Evolutionary conservation across 176 grass and related monocot genomes (phyloP).

Genomic region (Aegilops umbellulata): DNA sequence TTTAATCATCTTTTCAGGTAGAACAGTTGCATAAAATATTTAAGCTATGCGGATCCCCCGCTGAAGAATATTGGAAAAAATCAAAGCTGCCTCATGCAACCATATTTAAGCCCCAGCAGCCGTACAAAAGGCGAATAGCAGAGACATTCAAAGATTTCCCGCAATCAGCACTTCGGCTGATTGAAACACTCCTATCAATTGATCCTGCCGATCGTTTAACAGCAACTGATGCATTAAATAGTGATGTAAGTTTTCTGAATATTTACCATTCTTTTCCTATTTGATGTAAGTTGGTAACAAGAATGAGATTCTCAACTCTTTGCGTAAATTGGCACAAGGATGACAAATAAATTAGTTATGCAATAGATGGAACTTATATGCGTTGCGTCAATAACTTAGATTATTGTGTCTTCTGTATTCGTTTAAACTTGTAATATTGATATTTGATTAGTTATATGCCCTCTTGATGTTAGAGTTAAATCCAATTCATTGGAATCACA

Average conservation of each 20-base stretch:
- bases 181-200: conserved; percentile 73
- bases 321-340: neutral
- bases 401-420: neutral
- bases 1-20: conserved; percentile 50
- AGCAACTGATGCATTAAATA: conserved; percentile 61
- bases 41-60: conserved; percentile 82
- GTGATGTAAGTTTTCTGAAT: conserved; percentile 67
- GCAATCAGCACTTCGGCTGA: conserved; percentile 71
- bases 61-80: conserved; percentile 93
- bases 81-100: conserved; percentile 89
- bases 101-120: conserved; percentile 86
- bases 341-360: neutral
- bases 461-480: conserved; percentile 4
- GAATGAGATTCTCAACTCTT: neutral
- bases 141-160: conserved; percentile 90
- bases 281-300: conserved; percentile 12
- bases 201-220: conserved; percentile 78
- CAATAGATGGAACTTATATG: conserved; percentile 3
- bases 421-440: neutral
- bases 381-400: neutral
- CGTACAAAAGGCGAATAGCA: conserved; percentile 69
- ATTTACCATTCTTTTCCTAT: conserved; percentile 9
- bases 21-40: conserved; percentile 95
- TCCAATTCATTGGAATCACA: conserved; percentile 11
- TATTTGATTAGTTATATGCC: neutral